Conservation (phyloP, 768 basidiomycete species). For the Daedaleopsis nitida region DNA sequence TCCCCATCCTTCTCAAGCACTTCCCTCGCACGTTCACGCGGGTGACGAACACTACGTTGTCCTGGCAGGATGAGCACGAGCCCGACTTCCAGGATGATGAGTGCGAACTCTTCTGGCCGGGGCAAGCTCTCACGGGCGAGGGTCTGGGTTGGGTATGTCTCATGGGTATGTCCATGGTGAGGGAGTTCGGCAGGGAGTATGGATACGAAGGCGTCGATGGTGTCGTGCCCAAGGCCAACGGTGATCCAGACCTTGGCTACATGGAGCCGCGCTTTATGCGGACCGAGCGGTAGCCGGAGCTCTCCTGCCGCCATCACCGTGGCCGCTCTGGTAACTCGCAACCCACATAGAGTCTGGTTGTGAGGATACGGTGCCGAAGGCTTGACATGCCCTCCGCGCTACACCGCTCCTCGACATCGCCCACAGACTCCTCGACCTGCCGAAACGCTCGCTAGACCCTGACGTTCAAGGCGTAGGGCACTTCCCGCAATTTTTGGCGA, state of each 20-base stretch:
- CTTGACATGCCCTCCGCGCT: not conserved
- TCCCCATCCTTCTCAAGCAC: constrained; percentile 67
- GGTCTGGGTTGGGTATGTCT: constrained; percentile 87
- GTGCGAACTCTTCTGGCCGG: constrained; percentile 86
- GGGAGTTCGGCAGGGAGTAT: constrained; percentile 75
- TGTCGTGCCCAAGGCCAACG: constrained; percentile 59
- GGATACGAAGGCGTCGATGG: constrained; percentile 74
- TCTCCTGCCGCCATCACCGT: not conserved
- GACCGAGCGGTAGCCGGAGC: constrained; percentile 6
- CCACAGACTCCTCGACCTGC: not conserved
- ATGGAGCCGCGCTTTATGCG: constrained; percentile 11
- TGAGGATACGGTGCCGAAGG: not conserved
- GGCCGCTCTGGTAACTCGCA: not conserved
- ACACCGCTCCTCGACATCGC: not conserved
- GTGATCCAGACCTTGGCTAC: constrained; percentile 10
- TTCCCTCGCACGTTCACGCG: constrained; percentile 79
- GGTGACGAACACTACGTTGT: constrained; percentile 65
- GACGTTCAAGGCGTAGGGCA: not conserved
- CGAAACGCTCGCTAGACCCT: not conserved
- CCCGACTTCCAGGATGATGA: constrained; percentile 85
- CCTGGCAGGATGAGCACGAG: constrained; percentile 70
- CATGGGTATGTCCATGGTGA: constrained; percentile 86
- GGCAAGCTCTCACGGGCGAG: constrained; percentile 69
- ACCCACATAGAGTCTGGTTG: constrained; percentile 4
- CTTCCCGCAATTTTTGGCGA: not conserved